Evolutionary conservation across 768 basidiomycete species (phyloP), one percentile per base, ranked within the genome.

Genomic region (Leccinum subgranulosum): DNA sequence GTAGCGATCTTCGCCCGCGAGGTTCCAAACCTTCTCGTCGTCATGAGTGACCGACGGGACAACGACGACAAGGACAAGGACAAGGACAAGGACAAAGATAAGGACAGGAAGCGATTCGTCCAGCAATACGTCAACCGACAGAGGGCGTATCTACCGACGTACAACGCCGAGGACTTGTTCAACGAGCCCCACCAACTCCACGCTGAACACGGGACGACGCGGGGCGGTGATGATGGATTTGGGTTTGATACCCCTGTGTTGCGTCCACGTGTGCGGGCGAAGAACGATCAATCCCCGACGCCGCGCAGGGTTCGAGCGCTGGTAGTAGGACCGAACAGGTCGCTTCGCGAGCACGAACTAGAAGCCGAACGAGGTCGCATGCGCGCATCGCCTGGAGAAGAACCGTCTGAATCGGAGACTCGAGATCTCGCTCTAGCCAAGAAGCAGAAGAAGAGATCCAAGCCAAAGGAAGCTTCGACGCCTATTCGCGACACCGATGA

Each of bases 171-270:
- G 61, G 80, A 76, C 14, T 69, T 57, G 25, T 23, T 56, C 48
- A 54, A 59, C 54, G 52, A 62, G 34, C 27, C 47, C 54, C 33
- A 7, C 43, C 48, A 33, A 19, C 64, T 66, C 5, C 69, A 64
- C 7, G 17, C 57, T 39, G 59, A 56, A 45, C 23, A 21, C 9
- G 36, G 9, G 17, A 39, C 36, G 3, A 52, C 41, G 41, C 55
- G 34, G 33, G 56, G 51, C 12, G 58, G 63, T 11, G 69, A 64
- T 11, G 70, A 63, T 43, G 41, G n/a, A 17, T 71, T 73, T 59
- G 78, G 77, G 4, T 81, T 85, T 60, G 78, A 74, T 39, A 86
- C 84, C 10, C 85, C 85, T 17, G 68, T 85, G 31, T 73, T 86
- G 36, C 81, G 78, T 60, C 75, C 85, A 33, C 79, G 85, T 8